Percentiles rank a stretch among this genome's conserved stretches.
Conservation (phyloP, 768 basidiomycete genomes). For the Nidularia sp. region DNA sequence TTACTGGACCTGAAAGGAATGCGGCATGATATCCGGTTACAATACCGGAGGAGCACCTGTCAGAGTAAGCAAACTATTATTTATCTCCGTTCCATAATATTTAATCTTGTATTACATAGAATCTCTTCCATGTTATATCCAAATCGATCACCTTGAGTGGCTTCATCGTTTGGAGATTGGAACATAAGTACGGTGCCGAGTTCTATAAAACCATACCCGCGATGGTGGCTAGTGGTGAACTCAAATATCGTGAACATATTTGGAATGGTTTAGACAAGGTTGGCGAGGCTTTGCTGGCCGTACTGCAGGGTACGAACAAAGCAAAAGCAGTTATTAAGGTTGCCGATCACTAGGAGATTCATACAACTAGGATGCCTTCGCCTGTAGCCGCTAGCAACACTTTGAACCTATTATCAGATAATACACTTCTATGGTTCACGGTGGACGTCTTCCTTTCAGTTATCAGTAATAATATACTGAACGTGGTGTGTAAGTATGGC, state of each 20-base stretch:
- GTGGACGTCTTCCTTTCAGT: too few relatives aligned
- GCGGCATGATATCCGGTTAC: slow-evolving; percentile 36
- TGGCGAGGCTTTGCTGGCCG: slow-evolving; percentile 26
- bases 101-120: slow-evolving; percentile 18
- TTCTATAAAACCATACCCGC: slow-evolving; percentile 39
- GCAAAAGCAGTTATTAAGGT: slow-evolving; percentile 30
- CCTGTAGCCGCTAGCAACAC: too few relatives aligned
- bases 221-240: slow-evolving; percentile 37
- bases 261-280: slow-evolving; percentile 37
- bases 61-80: slow-evolving; percentile 14
- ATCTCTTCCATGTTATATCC: slow-evolving; percentile 29
- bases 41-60: slow-evolving; percentile 23
- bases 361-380: too few relatives aligned
- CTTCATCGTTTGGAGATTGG: slow-evolving; percentile 30
- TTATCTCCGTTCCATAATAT: neutral
- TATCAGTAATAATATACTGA: too few relatives aligned
- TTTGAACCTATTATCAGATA: too few relatives aligned
- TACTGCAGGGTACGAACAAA: slow-evolving; percentile 29
- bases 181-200: slow-evolving; percentile 28
- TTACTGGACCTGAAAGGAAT: slow-evolving; percentile 20
- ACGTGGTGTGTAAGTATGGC: too few relatives aligned
- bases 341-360: slow-evolving; percentile 10
- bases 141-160: slow-evolving; percentile 35
- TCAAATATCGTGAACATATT: slow-evolving; percentile 45
- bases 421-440: too few relatives aligned